Evolutionary conservation across 345 rosid genomes (phyloP).

Genomic region (Citrus cavaleriei): DNA sequence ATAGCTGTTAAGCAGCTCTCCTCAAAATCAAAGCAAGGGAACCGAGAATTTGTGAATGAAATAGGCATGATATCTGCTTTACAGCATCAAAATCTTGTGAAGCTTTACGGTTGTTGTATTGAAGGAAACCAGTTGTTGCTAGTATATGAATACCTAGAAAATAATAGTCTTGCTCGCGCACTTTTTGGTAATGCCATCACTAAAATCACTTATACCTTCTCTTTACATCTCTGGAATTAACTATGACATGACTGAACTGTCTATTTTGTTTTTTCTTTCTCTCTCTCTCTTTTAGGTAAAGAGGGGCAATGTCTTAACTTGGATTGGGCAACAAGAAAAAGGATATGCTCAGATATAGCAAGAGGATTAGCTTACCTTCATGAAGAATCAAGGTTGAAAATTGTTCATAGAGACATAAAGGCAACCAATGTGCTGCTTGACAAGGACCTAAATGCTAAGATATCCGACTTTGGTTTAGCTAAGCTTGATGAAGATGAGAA

Average conservation of each 20-base stretch:
- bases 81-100: constrained; percentile 67
- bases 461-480: too few relatives aligned
- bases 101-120: constrained; percentile 57
- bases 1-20: constrained; percentile 76
- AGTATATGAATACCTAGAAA: constrained; percentile 62
- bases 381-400: constrained; percentile 68
- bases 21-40: constrained; percentile 68
- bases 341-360: constrained; percentile 49
- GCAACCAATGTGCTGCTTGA: constrained; percentile 63
- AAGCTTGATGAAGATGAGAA: too few relatives aligned
- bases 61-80: constrained; percentile 73
- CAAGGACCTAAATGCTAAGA: too few relatives aligned
- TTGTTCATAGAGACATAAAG: constrained; percentile 71
- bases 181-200: constrained; percentile 43
- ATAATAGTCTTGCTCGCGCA: constrained; percentile 62
- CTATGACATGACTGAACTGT: neutral
- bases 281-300: constrained; percentile 23
- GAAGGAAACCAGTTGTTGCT: constrained; percentile 65
- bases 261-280: neutral
- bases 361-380: constrained; percentile 60
- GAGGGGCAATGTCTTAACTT: constrained; percentile 40
- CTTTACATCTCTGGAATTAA: neutral
- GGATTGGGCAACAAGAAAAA: constrained; percentile 57
- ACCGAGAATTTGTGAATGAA: constrained; percentile 63
- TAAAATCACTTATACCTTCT: neutral